These are phyloP conservation scores for Amoeboradix gromovi DNA, from an alignment of 371 early-diverging fungal genomes.

Conservation along the genomic window DNA sequence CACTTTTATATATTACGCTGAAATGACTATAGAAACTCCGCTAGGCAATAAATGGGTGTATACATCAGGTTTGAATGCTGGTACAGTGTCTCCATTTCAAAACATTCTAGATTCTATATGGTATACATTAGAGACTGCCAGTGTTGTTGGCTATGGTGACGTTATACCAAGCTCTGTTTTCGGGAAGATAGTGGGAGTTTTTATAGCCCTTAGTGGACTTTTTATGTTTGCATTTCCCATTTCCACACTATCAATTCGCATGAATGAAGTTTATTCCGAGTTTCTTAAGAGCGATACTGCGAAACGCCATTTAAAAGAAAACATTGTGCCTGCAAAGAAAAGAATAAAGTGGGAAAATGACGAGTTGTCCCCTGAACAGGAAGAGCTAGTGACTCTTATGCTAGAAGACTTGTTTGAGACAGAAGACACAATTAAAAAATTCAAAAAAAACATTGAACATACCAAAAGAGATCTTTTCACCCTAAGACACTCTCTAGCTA, in stretches of 20 bases:
- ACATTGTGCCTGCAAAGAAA: not conserved
- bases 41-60: not conserved
- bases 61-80: not conserved
- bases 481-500: not conserved
- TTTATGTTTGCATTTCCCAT: not conserved
- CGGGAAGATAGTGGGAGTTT: not conserved
- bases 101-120: not conserved
- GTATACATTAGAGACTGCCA: not conserved
- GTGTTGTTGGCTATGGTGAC: not conserved
- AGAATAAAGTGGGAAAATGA: not conserved
- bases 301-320: not conserved
- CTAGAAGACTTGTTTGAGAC: not conserved
- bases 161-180: not conserved
- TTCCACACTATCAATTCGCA: not conserved
- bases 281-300: not conserved
- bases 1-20: not conserved
- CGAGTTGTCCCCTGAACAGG: not conserved
- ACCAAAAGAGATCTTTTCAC: not conserved
- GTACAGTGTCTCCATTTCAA: not conserved
- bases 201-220: not conserved
- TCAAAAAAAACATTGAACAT: not conserved
- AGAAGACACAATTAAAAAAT: not conserved
- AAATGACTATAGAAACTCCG: not conserved
- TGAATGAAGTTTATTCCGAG: not conserved
- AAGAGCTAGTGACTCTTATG: not conserved